A percentile compares a stretch with the other conserved stretches of the same genome.
Evolutionary conservation across 306 rosid genomes (phyloP).

Genomic region (Rosa multiflora): DNA sequence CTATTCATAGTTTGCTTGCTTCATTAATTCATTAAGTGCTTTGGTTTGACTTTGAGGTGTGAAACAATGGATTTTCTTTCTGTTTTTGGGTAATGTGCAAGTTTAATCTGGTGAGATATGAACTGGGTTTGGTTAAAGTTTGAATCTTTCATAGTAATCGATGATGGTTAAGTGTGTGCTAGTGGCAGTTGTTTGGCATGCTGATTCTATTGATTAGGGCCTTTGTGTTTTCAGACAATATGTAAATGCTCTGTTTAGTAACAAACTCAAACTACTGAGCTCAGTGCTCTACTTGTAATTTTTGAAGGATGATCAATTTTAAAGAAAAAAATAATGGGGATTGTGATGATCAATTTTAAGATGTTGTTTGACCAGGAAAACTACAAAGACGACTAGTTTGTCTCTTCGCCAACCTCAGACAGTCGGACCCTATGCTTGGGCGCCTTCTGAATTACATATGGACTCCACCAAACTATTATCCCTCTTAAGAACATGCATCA

Average conservation of each 20-base stretch:
- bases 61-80: neutral
- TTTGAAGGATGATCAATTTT: no score
- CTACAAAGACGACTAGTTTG: no score
- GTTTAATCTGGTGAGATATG: neutral
- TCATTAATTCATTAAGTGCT: neutral
- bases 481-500: conserved; percentile 47
- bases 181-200: neutral
- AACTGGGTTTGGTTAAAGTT: conserved; percentile 2
- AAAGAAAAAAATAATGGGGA: no score
- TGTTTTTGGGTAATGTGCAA: neutral
- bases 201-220: neutral
- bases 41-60: neutral
- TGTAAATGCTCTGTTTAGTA: no score
- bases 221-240: neutral
- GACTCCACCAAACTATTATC: conserved; percentile 43
- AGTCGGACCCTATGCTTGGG: no score
- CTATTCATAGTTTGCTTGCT: neutral
- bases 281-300: no score
- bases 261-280: no score
- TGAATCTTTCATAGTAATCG: neutral
- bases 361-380: no score
- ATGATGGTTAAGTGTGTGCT: neutral
- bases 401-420: no score
- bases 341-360: no score
- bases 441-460: neutral